These are phyloP conservation scores for Aspergillus flavus DNA, from an alignment of 2,329 filamentous ascomycete species.

Conservation along the genomic window DNA sequence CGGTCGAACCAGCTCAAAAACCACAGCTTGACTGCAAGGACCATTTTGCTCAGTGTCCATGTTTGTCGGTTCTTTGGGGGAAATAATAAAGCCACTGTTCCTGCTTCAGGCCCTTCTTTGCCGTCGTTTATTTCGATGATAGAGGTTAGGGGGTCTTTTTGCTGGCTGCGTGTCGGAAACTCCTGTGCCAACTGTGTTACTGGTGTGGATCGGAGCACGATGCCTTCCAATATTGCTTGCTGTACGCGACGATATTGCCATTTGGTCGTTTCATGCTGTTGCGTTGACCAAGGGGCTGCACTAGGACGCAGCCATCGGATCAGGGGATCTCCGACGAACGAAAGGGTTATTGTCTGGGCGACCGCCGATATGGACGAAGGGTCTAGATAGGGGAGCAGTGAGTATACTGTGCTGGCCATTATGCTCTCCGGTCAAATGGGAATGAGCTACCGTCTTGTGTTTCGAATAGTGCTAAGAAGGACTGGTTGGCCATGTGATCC, in stretches of 20 bases:
- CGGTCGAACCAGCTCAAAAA: conserved; percentile 17
- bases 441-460: background rate
- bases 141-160: background rate
- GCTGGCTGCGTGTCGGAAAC: conserved; percentile 5
- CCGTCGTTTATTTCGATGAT: background rate
- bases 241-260: conserved; percentile 31
- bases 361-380: conserved; percentile 13
- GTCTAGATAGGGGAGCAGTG: conserved; percentile 13
- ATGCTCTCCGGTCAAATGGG: too few species aligned
- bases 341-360: conserved; percentile 24
- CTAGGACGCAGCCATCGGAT: conserved; percentile 29
- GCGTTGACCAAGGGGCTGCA: conserved; percentile 17
- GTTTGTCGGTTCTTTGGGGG: conserved; percentile 16
- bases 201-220: conserved; percentile 21
- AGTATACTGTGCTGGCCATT: background rate
- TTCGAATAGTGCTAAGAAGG: background rate
- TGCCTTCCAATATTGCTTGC: conserved; percentile 20
- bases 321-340: conserved; percentile 29
- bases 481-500: background rate
- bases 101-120: conserved; percentile 14
- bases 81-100: conserved; percentile 24
- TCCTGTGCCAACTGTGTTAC: conserved; percentile 12
- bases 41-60: conserved; percentile 18
- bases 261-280: conserved; percentile 9
- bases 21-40: conserved; percentile 21